Evolutionary conservation across 2,329 filamentous ascomycete genomes (phyloP), one percentile per base, ranked within the genome.

Genomic region (Blumeria hordei): DNA sequence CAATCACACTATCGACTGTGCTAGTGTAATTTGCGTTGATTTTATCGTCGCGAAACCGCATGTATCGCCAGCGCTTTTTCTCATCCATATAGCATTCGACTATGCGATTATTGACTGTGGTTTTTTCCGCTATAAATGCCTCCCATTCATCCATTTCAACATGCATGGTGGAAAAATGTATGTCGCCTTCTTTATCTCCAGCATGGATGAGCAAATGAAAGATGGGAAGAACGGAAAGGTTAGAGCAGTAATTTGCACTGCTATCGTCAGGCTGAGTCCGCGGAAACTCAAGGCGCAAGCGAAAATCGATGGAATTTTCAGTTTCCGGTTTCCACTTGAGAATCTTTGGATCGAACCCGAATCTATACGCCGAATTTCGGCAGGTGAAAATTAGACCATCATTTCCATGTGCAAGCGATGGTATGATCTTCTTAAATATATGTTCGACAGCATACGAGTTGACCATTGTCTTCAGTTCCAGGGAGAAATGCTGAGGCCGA

Each of bases 301-400:
- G 77, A 67, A 94, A 95, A 67, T 98, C 92, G 61, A 98, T 80
- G 0, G 88, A 94, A 70, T 98, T 98, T 67, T 98, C 92, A 60
- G 85, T 75, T 3, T 87, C 86, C 0, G 90, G 88, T 69, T 98
- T 98, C 92, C 92, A 98, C 68, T 98, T 98, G 41, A 98, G 72
- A 59, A 95, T 98, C 66, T 94, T 83, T 53, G 78, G 78, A 68
- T 98, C 92, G 11, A 92, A 98, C 60, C 92, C 92, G 60, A 84
- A 82, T 62, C 82, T 81, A 71, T 98, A 98, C 9, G 82, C 76
- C 16, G 85, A 87, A 62, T 79, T 83, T 59, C 85, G 80, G 69
- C 90, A 94, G n/a, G 92, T 96, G 69, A 96, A 98, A 64, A 98
- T 94, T 50, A 98, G 75, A 6, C 92, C 92, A 66, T 98, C 92